Evolutionary conservation across 345 rosid genomes (phyloP).

Genomic region (Lagerstroemia speciosa): DNA sequence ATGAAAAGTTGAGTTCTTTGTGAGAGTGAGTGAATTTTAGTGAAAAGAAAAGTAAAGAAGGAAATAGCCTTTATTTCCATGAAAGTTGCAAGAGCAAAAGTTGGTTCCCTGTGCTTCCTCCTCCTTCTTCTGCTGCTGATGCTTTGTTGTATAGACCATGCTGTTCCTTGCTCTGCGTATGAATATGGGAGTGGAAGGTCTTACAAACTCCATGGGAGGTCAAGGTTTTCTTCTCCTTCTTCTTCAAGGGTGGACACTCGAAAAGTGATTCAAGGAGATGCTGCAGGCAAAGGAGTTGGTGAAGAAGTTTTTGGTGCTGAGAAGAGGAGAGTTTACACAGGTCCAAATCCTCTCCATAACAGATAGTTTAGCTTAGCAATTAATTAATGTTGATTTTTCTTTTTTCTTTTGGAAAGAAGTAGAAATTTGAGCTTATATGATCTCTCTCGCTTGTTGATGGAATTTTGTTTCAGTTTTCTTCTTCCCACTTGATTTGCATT

Average conservation of each 20-base stretch:
- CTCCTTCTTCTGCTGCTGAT: not conserved
- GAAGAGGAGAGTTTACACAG: conserved; percentile 3
- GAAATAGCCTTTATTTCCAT: not conserved
- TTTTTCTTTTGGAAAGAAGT: not conserved
- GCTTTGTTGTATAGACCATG: not conserved
- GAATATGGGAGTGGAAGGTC: conserved; percentile 1
- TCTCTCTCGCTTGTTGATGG: not conserved
- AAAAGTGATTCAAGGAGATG: not conserved
- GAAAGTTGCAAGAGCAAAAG: not conserved
- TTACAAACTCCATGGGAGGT: not conserved
- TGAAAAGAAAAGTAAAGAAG: not conserved
- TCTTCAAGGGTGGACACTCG: not conserved
- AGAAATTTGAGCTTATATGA: not conserved
- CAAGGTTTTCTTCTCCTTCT: not conserved
- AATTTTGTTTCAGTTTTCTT: not conserved
- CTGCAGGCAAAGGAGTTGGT: not conserved
- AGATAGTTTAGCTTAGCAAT: conserved; percentile 1
- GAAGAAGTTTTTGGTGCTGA: conserved; percentile 2
- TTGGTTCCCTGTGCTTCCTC: not conserved
- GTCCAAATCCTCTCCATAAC: conserved; percentile 3
- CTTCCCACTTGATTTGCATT: not conserved
- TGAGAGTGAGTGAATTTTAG: conserved; percentile 1
- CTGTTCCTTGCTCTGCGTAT: not conserved
- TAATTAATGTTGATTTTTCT: not conserved
- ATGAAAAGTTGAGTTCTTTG: conserved; percentile 1